phyloP scores from a whole-genome alignment of 1,139 yeast species.

The Ogataea hybrid region DNA sequence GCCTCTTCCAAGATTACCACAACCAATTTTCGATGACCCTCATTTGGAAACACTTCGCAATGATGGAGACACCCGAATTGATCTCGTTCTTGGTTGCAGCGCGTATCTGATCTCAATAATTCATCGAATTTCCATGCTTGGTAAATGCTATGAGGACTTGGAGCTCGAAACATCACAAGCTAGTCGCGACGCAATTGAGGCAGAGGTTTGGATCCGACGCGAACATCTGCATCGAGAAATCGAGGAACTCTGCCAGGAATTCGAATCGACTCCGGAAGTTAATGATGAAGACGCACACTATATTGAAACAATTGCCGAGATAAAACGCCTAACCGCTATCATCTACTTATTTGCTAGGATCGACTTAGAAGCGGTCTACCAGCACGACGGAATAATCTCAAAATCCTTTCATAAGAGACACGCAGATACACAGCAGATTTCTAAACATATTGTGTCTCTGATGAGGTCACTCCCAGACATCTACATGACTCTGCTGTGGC shows the following conservation, averaged over 20 bases:
- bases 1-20: not conserved
- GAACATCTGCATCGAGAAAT: conserved; percentile 27
- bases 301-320: conserved; percentile 34
- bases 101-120: conserved; percentile 37
- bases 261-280: conserved; percentile 16
- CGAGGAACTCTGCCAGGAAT: conserved; percentile 27
- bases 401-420: conserved; percentile 13
- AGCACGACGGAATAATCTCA: conserved; percentile 10
- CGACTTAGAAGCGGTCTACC: conserved; percentile 28
- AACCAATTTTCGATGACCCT: not conserved
- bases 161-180: conserved; percentile 26
- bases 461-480: conserved; percentile 29
- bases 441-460: conserved; percentile 26
- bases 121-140: conserved; percentile 37
- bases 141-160: conserved; percentile 35
- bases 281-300: not conserved
- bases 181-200: conserved; percentile 22
- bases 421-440: conserved; percentile 19
- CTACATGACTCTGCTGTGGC: conserved; percentile 40
- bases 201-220: conserved; percentile 26
- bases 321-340: conserved; percentile 36
- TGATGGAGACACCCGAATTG: conserved; percentile 36
- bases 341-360: conserved; percentile 37
- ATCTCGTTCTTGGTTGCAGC: conserved; percentile 39
- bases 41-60: conserved; percentile 25